Percentiles rank a stretch among this genome's conserved stretches.
These are phyloP conservation scores for Francoa sonchifolia DNA, from an alignment of 441 rosid genomes.

Conservation along the genomic window DNA sequence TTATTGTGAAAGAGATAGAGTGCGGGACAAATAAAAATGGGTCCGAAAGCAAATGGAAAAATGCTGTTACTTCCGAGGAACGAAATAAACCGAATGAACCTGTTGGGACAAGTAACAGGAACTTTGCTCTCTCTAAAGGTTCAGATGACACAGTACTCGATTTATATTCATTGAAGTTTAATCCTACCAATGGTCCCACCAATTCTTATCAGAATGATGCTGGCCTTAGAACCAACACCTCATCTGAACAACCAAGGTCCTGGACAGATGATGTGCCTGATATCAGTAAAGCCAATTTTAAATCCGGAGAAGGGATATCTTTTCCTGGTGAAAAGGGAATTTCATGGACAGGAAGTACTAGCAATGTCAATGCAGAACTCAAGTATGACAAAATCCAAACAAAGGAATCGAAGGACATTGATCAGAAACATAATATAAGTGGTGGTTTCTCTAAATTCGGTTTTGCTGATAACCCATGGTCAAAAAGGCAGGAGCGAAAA, in stretches of 20 bases:
- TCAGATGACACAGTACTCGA: constrained; percentile 37
- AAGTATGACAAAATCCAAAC: constrained; percentile 24
- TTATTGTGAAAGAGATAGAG: constrained; percentile 81
- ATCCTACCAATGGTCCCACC: constrained; percentile 34
- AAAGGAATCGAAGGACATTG: constrained; percentile 33
- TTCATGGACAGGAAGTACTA: constrained; percentile 45
- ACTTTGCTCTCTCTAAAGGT: constrained; percentile 31
- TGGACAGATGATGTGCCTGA: constrained; percentile 15
- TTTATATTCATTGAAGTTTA: constrained; percentile 51
- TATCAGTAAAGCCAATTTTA: constrained; percentile 30
- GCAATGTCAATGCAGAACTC: constrained; percentile 33
- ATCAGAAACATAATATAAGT: constrained; percentile 26
- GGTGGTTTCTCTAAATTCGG: constrained; percentile 22
- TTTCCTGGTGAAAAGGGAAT: constrained; percentile 39
- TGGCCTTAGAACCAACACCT: constrained; percentile 18
- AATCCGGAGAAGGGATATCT: constrained; percentile 42
- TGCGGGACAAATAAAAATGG: constrained; percentile 50
- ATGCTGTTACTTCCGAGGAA: constrained; percentile 34
- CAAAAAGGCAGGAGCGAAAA: constrained; percentile 34
- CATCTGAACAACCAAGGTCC: constrained; percentile 25
- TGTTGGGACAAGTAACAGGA: constrained; percentile 22
- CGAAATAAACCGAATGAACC: constrained; percentile 32
- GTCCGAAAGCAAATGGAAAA: constrained; percentile 45
- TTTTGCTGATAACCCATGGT: constrained; percentile 39
- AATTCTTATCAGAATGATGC: constrained; percentile 30